Evolutionary conservation across 2,329 filamentous ascomycete species (phyloP), one percentile per base, ranked within the genome.

Genomic region (Stemphylium beticola): DNA sequence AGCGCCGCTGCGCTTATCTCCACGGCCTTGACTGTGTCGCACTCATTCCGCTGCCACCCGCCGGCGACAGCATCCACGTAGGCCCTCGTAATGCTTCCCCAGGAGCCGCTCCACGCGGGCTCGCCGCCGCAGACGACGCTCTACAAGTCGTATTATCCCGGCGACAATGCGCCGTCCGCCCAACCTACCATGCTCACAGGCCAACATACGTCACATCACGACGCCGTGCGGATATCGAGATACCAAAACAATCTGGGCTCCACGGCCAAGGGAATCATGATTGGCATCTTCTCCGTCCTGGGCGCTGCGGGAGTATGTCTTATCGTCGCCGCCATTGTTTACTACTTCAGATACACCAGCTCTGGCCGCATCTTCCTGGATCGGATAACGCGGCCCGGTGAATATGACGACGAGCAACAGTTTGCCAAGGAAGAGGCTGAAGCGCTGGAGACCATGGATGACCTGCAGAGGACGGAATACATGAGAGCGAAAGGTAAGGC

Each of bases 371-470:
- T 99, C 71, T 86, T 98, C 60, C 85, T 99, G 65, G 95, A 99
- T 79, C 88, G 93, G 61, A 89, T 99, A 75, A 92, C 92, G 40
- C 85, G 93, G 56, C 95, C 95, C 0, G 95, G 95, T 67, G 95
- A 98, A 78, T 99, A 92, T 76, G 95, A 99, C 74, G 95, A 99
- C 78, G 95, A 98, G 76, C 93, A 98, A 78, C 91, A 92, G 10
- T 97, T 96, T 79, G 84, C 88, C 61, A 87, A 91, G 71, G 95
- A 98, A 76, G 95, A 99, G 85, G 92, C 91, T 32, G 92, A 97
- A 76, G 95, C 95, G 54, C 79, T 99, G 74, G 93, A 96, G 80
- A 85, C 85, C 53, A 99, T 99, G 95, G 93, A 97, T 73, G 95
- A 98, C 67, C 82, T 97, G 77, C 86, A 93, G 71, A 83, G 91